phyloP scores from a whole-genome alignment of 2,329 filamentous ascomycete species.

The Exophiala mesophila region DNA sequence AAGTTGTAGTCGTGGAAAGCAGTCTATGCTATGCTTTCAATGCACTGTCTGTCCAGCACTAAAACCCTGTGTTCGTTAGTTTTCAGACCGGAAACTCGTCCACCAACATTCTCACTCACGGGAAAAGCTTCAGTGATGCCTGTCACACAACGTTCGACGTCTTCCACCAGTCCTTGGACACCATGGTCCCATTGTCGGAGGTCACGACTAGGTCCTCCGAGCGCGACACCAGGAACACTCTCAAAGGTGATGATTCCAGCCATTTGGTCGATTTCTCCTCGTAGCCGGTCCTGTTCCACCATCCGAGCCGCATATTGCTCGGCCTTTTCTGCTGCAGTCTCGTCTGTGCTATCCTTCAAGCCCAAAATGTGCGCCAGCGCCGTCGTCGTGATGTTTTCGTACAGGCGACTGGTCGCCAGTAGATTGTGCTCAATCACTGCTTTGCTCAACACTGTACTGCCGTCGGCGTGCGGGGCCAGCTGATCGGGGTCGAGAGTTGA shows the following conservation, averaged over 20 bases:
- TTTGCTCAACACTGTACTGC: slow-evolving; percentile 85
- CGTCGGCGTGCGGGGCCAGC: slow-evolving; percentile 81
- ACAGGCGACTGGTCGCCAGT: slow-evolving; percentile 74
- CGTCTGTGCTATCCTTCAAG: slow-evolving; percentile 49
- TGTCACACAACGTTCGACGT: slow-evolving; percentile 81
- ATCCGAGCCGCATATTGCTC: slow-evolving; percentile 90
- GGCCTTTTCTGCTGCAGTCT: slow-evolving; percentile 62
- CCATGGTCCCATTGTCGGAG: slow-evolving; percentile 85
- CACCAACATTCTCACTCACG: no score
- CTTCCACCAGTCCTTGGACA: slow-evolving; percentile 78
- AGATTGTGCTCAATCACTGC: slow-evolving; percentile 96
- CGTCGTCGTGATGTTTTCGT: slow-evolving; percentile 71
- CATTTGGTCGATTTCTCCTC: slow-evolving; percentile 91
- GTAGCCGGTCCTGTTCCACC: slow-evolving; percentile 88
- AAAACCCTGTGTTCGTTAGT: slow-evolving; percentile 14
- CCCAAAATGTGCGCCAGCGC: slow-evolving; percentile 73
- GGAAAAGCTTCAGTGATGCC: slow-evolving; percentile 77
- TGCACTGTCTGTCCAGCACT: slow-evolving; percentile 18
- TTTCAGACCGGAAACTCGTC: slow-evolving; percentile 12
- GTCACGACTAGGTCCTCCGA: slow-evolving; percentile 61
- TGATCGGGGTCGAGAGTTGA: slow-evolving; percentile 78
- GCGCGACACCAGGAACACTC: slow-evolving; percentile 62
- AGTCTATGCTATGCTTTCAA: slow-evolving; percentile 4
- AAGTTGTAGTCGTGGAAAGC: no score
- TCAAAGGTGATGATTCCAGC: slow-evolving; percentile 85